These are phyloP conservation scores for Amanita thiersii DNA, from an alignment of 768 basidiomycete species.

Conservation along the genomic window DNA sequence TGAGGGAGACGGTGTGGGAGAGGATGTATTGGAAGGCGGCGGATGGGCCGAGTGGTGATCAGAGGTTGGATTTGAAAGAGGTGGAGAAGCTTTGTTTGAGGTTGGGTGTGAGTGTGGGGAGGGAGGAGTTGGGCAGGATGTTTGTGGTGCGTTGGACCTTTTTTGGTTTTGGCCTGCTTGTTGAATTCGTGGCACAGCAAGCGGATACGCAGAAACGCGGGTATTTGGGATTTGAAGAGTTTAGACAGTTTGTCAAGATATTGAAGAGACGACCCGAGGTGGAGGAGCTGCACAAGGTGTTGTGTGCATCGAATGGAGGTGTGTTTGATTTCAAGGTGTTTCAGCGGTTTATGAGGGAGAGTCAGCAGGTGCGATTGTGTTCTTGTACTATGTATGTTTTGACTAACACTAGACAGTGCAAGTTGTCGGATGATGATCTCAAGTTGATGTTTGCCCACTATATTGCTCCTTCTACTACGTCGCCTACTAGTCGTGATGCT, in stretches of 20 bases:
- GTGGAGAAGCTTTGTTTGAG: slow-evolving; percentile 65
- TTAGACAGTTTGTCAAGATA: slow-evolving; percentile 77
- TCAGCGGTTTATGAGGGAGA: slow-evolving; percentile 36
- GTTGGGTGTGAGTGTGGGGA: slow-evolving; percentile 58
- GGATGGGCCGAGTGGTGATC: slow-evolving; percentile 45
- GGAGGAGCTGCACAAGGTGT: slow-evolving; percentile 49
- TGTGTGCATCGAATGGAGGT: slow-evolving; percentile 19
- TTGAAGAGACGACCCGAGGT: slow-evolving; percentile 82
- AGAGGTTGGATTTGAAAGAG: slow-evolving; percentile 64
- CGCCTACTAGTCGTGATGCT: slow-evolving; percentile 19
- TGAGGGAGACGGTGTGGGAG: slow-evolving; percentile 74
- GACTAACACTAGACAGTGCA: slow-evolving; percentile 24
- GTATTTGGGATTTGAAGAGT: slow-evolving; percentile 75
- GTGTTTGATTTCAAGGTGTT: slow-evolving; percentile 34
- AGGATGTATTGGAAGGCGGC: slow-evolving; percentile 78
- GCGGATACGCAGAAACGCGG: slow-evolving; percentile 50
- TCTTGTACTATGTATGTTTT: not conserved
- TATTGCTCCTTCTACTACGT: slow-evolving; percentile 12
- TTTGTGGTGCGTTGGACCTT: slow-evolving; percentile 42
- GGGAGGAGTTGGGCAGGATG: slow-evolving; percentile 47
- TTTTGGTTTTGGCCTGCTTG: not conserved
- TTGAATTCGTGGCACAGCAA: too few species aligned
- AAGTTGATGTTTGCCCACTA: slow-evolving; percentile 32
- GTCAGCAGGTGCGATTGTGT: slow-evolving; percentile 29
- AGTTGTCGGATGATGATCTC: slow-evolving; percentile 26